phyloP scores from a whole-genome alignment of 2,329 filamentous ascomycete species.

The Aspergillus versicolor region DNA sequence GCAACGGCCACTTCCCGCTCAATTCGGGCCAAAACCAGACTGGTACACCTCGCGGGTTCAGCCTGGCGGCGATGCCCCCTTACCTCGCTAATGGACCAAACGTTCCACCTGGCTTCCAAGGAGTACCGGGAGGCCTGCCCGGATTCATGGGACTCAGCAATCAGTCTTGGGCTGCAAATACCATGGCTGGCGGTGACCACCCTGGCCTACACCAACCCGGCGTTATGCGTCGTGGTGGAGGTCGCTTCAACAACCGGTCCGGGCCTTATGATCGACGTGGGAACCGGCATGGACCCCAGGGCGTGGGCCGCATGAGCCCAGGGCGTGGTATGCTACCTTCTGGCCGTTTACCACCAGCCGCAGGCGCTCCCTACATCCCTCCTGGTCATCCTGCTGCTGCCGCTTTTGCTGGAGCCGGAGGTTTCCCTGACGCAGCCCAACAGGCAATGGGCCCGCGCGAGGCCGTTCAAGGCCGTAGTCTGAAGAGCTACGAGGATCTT shows the following conservation, averaged over 20 bases:
- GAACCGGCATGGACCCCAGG: constrained; percentile 54
- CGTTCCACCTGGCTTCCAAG: constrained; percentile 39
- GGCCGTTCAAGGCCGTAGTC: constrained; percentile 84
- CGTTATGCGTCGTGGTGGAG: constrained; percentile 67
- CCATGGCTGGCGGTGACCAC: constrained; percentile 41
- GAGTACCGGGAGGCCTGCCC: constrained; percentile 30
- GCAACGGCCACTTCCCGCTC: constrained; percentile 90
- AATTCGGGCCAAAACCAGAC: constrained; percentile 71
- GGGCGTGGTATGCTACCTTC: constrained; percentile 32
- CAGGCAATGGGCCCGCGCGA: constrained; percentile 78
- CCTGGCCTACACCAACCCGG: constrained; percentile 55
- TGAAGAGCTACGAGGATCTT: constrained; percentile 97
- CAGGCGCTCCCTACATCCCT: constrained; percentile 36
- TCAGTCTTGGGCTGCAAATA: constrained; percentile 31
- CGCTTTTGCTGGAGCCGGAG: constrained; percentile 44
- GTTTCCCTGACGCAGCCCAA: constrained; percentile 57
- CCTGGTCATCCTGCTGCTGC: constrained; percentile 40
- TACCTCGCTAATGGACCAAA: constrained; percentile 51
- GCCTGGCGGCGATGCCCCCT: constrained; percentile 69
- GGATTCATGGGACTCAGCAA: constrained; percentile 32
- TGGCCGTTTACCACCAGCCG: constrained; percentile 32
- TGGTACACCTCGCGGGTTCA: constrained; percentile 90
- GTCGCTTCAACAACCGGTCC: constrained; percentile 61
- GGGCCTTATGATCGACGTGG: constrained; percentile 72
- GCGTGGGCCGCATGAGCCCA: constrained; percentile 51